These are phyloP conservation scores for Phanerodontia chrysosporium DNA, from an alignment of 768 basidiomycete species.

Conservation along the genomic window DNA sequence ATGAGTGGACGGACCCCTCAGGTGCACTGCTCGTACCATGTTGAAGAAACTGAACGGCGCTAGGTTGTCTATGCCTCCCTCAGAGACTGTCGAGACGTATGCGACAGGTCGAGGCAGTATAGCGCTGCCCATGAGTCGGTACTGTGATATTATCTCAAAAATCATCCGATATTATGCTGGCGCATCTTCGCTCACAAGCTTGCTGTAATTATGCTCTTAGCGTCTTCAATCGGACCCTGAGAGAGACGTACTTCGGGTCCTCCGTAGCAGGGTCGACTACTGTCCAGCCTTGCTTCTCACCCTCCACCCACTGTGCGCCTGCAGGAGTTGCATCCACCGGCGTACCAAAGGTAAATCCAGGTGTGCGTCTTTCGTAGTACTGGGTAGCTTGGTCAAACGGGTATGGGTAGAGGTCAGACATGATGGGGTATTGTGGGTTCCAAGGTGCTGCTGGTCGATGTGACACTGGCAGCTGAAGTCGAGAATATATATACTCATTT, in stretches of 20 bases:
- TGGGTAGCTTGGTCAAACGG: background rate
- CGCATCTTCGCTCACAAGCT: too few relatives aligned
- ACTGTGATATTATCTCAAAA: slow-evolving; percentile 15
- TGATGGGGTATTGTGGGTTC: background rate
- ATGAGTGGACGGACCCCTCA: background rate
- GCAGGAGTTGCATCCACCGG: background rate
- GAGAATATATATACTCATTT: too few relatives aligned
- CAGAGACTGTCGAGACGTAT: slow-evolving; percentile 55
- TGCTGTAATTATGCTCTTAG: too few relatives aligned
- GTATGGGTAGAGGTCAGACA: background rate
- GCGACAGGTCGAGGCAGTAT: slow-evolving; percentile 69
- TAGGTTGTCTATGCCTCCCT: slow-evolving; percentile 51
- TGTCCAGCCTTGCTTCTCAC: slow-evolving; percentile 12
- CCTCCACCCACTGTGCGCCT: slow-evolving; percentile 1
- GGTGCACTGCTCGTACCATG: slow-evolving; percentile 4
- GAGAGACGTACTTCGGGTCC: background rate
- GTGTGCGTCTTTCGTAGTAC: background rate
- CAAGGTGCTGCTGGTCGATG: too few relatives aligned
- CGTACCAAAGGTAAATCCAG: slow-evolving; percentile 2
- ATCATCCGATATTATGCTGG: background rate
- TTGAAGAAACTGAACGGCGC: slow-evolving; percentile 40
- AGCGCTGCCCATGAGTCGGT: slow-evolving; percentile 51
- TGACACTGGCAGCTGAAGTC: too few relatives aligned
- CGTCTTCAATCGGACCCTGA: too few relatives aligned
- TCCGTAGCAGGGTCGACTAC: slow-evolving; percentile 1